These are phyloP conservation scores for Carex pumila DNA, from an alignment of 176 grass and related monocot species.

Conservation along the genomic window DNA sequence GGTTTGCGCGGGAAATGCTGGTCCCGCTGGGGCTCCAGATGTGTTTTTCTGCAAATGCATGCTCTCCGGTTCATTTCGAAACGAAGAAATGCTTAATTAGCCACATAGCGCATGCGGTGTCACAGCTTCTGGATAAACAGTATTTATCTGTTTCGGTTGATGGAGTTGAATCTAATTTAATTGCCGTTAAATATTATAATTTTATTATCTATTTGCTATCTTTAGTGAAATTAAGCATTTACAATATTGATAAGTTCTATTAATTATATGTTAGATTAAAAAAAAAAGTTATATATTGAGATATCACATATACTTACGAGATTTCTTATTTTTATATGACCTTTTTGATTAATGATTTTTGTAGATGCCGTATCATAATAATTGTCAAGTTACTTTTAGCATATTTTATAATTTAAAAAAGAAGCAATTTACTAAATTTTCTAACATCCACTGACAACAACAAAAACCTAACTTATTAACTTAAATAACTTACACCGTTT, in stretches of 20 bases:
- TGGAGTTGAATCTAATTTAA: neutral
- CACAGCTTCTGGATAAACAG: neutral
- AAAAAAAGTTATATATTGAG: neutral
- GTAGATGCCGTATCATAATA: neutral
- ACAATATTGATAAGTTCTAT: neutral
- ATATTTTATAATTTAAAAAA: neutral
- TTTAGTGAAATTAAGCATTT: neutral
- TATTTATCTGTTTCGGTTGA: neutral
- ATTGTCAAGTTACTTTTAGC: neutral
- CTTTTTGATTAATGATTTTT: neutral
- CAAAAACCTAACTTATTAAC: neutral
- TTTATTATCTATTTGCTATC: neutral
- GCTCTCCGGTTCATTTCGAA: neutral
- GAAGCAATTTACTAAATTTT: neutral
- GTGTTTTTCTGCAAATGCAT: neutral
- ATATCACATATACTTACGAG: neutral
- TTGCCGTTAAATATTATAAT: neutral
- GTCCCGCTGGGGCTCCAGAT: constrained; percentile 2
- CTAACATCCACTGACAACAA: neutral
- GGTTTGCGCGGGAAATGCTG: constrained; percentile 18
- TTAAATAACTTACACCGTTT: neutral
- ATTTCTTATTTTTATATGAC: neutral
- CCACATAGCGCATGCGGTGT: neutral
- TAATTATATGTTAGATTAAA: neutral
- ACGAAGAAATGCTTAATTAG: neutral